Evolutionary conservation across 1,139 yeast genomes (phyloP).

Genomic region (Nakaseomyces glabratus): DNA sequence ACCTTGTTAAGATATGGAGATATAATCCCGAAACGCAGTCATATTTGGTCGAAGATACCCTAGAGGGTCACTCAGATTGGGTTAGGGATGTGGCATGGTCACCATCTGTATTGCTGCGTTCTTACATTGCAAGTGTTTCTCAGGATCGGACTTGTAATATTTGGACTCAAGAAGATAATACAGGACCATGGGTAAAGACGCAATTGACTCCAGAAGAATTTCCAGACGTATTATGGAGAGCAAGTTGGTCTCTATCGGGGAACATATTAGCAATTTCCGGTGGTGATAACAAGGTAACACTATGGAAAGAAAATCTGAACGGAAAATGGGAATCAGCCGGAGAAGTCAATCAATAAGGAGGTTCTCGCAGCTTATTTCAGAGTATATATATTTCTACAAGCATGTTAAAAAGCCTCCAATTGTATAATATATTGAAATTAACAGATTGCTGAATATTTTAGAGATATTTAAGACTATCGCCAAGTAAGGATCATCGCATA

Average conservation of each 20-base stretch:
- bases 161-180: constrained; percentile 72
- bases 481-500: too few relatives aligned
- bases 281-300: constrained; percentile 89
- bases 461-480: too few relatives aligned
- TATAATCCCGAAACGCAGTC: constrained; percentile 47
- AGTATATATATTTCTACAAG: too few relatives aligned
- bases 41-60: constrained; percentile 63
- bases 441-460: too few relatives aligned
- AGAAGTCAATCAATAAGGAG: constrained; percentile 5
- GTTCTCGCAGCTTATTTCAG: too few relatives aligned
- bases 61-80: constrained; percentile 95
- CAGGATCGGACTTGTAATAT: constrained; percentile 92
- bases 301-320: constrained; percentile 91
- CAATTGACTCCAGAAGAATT: constrained; percentile 68
- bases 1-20: constrained; percentile 85
- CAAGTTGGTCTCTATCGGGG: constrained; percentile 95
- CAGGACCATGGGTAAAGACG: constrained; percentile 74
- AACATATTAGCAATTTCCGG: constrained; percentile 92
- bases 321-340: constrained; percentile 96
- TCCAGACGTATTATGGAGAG: constrained; percentile 98
- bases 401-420: too few relatives aligned
- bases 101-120: constrained; percentile 75
- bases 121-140: constrained; percentile 95
- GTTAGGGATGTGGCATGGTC: constrained; percentile 99
- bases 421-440: too few relatives aligned